Evolutionary conservation across 169 alveolate species (phyloP).

Genomic region (Plasmodium ovale): DNA sequence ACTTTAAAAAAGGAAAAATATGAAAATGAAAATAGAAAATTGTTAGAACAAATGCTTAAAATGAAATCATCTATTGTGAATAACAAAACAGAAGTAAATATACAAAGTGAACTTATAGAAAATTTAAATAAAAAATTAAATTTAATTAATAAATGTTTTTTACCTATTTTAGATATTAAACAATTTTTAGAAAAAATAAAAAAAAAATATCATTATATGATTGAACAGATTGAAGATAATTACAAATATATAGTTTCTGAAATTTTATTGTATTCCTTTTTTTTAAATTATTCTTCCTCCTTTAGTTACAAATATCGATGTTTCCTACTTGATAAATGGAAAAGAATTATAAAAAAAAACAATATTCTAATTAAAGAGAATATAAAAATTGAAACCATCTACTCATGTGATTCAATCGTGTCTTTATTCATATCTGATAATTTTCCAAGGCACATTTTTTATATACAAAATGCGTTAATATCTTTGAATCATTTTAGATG

Average conservation of each 20-base stretch:
- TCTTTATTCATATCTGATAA: constrained; percentile 65
- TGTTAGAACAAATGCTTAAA: constrained; percentile 29
- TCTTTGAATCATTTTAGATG: constrained; percentile 72
- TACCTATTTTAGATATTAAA: constrained; percentile 57
- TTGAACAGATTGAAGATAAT: constrained; percentile 60
- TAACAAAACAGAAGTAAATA: constrained; percentile 22
- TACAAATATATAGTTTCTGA: constrained; percentile 64
- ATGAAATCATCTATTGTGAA: constrained; percentile 20
- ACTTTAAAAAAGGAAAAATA: constrained; percentile 40
- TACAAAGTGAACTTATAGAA: constrained; percentile 29
- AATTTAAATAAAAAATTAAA: constrained; percentile 58
- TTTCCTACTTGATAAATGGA: constrained; percentile 45
- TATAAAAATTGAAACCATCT: constrained; percentile 53
- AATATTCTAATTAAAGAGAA: constrained; percentile 42
- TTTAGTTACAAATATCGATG: constrained; percentile 64
- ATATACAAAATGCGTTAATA: constrained; percentile 72
- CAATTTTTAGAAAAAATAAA: constrained; percentile 38
- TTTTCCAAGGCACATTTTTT: constrained; percentile 70
- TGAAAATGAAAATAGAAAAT: constrained; percentile 45
- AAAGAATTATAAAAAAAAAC: constrained; percentile 51
- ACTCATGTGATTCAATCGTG: constrained; percentile 59
- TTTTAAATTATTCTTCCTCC: constrained; percentile 55
- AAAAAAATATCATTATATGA: constrained; percentile 45
- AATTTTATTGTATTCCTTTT: constrained; percentile 58
- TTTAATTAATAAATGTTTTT: constrained; percentile 41